Percentiles rank a stretch among this genome's conserved stretches.
Conservation (phyloP, 345 rosid species). For the Arabidopsis arenosa region DNA sequence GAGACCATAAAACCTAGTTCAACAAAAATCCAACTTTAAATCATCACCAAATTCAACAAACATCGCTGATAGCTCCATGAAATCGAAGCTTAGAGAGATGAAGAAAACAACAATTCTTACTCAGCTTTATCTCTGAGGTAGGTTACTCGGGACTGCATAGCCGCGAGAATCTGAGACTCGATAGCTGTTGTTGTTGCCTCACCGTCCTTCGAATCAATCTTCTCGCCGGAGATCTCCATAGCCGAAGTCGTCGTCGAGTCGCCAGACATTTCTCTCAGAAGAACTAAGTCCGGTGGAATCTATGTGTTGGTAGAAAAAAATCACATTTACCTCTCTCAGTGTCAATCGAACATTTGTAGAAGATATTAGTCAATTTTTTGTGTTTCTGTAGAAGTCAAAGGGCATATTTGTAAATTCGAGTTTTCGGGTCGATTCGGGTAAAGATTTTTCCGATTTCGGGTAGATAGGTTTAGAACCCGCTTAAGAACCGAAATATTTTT, state of each 20-base stretch:
- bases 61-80: background rate
- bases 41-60: background rate
- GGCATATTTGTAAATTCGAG: too few relatives aligned
- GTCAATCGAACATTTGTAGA: background rate
- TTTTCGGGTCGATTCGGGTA: too few relatives aligned
- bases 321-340: background rate
- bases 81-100: background rate
- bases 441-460: too few relatives aligned
- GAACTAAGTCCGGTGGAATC: background rate
- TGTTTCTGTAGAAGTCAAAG: too few relatives aligned
- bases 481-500: too few relatives aligned
- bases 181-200: constrained; percentile 34
- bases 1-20: background rate
- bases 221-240: constrained; percentile 16
- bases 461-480: too few relatives aligned
- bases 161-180: constrained; percentile 65
- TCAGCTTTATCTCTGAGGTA: constrained; percentile 76
- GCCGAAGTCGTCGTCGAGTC: constrained; percentile 33
- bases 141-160: constrained; percentile 71
- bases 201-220: constrained; percentile 30
- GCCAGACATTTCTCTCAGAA: constrained; percentile 43
- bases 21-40: background rate
- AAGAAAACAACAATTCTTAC: constrained; percentile 41
- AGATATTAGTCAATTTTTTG: too few relatives aligned
- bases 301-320: background rate